These are phyloP conservation scores for Aspergillus leporis DNA, from an alignment of 495 filamentous ascomycete species.

Conservation along the genomic window DNA sequence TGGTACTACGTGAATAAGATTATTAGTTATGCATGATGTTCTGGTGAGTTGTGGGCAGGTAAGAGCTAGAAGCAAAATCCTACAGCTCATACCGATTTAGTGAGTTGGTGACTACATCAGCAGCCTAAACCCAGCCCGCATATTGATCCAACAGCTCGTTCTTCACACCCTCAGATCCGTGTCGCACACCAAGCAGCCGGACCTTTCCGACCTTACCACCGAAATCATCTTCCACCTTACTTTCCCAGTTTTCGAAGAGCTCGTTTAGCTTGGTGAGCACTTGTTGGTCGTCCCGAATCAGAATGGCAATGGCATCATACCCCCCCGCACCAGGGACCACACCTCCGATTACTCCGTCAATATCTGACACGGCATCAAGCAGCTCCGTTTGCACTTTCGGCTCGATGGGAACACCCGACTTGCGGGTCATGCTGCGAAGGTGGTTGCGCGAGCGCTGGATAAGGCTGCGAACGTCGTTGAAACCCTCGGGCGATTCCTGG, in stretches of 20 bases:
- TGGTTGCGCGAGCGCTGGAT: constrained; percentile 56
- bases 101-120: background rate
- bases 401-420: constrained; percentile 84
- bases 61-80: background rate
- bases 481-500: constrained; percentile 28
- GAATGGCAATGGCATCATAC: constrained; percentile 83
- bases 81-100: background rate
- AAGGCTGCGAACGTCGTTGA: constrained; percentile 37
- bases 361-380: constrained; percentile 67
- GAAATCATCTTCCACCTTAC: constrained; percentile 47
- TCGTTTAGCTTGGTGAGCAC: constrained; percentile 63
- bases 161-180: constrained; percentile 84
- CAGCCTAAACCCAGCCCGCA: constrained; percentile 54
- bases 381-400: constrained; percentile 81
- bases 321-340: constrained; percentile 95
- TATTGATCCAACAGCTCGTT: constrained; percentile 64
- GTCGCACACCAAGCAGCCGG: constrained; percentile 73
- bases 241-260: constrained; percentile 66
- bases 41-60: background rate
- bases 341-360: constrained; percentile 84
- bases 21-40: background rate
- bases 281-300: constrained; percentile 71
- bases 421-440: constrained; percentile 73
- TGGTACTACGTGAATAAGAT: background rate
- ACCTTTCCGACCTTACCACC: constrained; percentile 69